phyloP scores from a whole-genome alignment of 2,329 filamentous ascomycete genomes.

The Mycosphaerella sp. region DNA sequence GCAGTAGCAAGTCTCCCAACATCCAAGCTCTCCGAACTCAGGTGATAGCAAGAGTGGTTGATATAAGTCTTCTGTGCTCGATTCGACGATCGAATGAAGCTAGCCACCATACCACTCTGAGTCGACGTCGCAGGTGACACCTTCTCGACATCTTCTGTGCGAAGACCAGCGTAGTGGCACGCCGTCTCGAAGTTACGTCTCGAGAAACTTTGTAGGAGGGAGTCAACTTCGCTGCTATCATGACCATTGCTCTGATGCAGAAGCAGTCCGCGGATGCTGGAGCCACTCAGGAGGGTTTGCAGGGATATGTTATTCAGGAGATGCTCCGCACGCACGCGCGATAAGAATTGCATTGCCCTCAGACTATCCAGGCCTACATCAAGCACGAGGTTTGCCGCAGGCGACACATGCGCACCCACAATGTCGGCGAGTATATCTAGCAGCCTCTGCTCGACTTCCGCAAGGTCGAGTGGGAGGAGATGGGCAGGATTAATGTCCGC shows the following conservation, averaged over 20 bases:
- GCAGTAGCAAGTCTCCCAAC: not conserved
- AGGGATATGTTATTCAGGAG: not conserved
- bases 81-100: not conserved
- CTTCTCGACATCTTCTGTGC: not conserved
- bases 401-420: not conserved
- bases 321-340: not conserved
- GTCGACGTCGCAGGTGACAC: not conserved
- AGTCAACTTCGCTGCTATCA: not conserved
- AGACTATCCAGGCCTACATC: slow-evolving; percentile 5
- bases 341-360: slow-evolving; percentile 7
- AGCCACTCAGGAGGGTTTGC: slow-evolving; percentile 1
- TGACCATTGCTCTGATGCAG: not conserved
- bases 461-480: not conserved
- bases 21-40: not conserved
- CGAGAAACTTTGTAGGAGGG: not conserved
- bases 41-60: not conserved
- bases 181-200: not conserved
- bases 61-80: not conserved
- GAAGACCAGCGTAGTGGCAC: not conserved
- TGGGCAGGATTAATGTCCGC: not conserved
- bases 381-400: not conserved
- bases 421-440: not conserved
- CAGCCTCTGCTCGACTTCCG: not conserved
- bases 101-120: not conserved
- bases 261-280: not conserved